Percentiles rank a stretch among this genome's conserved stretches.
Evolutionary conservation across 495 filamentous ascomycete genomes (phyloP).

Genomic region (Cairneyella variabilis): DNA sequence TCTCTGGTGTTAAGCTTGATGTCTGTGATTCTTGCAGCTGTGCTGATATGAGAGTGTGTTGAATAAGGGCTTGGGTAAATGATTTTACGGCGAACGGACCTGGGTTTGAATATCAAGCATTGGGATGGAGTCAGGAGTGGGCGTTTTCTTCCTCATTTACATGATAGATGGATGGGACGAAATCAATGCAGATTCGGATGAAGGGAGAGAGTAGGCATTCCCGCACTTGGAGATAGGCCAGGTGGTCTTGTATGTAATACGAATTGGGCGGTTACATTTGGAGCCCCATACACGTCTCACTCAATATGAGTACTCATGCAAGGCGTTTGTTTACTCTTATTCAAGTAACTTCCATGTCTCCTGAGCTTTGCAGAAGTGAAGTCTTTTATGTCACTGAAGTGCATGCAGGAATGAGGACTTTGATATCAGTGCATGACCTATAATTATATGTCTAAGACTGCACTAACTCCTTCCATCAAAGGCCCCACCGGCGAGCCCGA

Average conservation of each 20-base stretch:
- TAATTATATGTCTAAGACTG: too few relatives aligned
- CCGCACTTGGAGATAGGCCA: not conserved
- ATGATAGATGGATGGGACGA: not conserved
- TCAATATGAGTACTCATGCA: too few relatives aligned
- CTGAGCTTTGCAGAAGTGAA: too few relatives aligned
- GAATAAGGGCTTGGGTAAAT: not conserved
- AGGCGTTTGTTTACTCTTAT: too few relatives aligned
- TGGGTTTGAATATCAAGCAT: slow-evolving; percentile 13
- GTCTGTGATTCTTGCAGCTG: slow-evolving; percentile 6
- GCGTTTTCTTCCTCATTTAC: slow-evolving; percentile 1
- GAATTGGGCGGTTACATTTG: too few relatives aligned
- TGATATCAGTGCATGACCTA: not conserved
- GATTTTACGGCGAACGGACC: slow-evolving; percentile 4
- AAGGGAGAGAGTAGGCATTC: not conserved
- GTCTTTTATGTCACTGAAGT: too few relatives aligned
- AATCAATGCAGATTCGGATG: not conserved
- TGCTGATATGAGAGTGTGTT: slow-evolving; percentile 13
- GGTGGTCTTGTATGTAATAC: too few relatives aligned
- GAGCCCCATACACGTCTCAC: too few relatives aligned
- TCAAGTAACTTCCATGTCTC: too few relatives aligned
- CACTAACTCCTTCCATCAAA: not conserved
- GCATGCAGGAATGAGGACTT: too few relatives aligned
- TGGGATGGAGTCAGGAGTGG: slow-evolving; percentile 17
- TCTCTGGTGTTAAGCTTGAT: not conserved
- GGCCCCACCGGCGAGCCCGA: slow-evolving; percentile 1